Base-by-base conservation (phyloP, 257 asterid genomes). In the Forsythia suspensa region DNA sequence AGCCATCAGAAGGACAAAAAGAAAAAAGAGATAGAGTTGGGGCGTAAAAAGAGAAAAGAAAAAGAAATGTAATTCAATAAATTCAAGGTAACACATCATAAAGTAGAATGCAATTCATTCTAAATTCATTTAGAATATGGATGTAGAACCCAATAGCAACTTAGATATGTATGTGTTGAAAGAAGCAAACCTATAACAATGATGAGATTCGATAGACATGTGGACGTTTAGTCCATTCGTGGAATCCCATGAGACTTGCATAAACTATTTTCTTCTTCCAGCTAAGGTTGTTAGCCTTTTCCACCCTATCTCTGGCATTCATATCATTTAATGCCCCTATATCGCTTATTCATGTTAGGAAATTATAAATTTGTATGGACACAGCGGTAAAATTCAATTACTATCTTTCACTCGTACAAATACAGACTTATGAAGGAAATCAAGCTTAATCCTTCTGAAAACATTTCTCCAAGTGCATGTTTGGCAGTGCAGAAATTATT, bases 281-380 rank as follows among this genome's bases (percentile, higher is more conserved):
- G 16, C 42, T 65, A 36, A 16, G 37, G 21, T 57, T 11, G 44
- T 36, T 52, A 65, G 43, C 70, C 79, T 44, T 16, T 61, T 36
- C 21, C 4, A 55, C 48, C 71, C 73, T n/a, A 71, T 11, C 63
- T 5, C 12, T 4, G 52, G 18, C 21, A 51, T 63, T 29, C 42
- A 77, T 55, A 70, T 75, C 65, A 71, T 52, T 55, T 76, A 69
- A 65, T 57, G 46, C 51, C 61, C 29, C 57, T 16, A 55, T 57
- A 59, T 29, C 59, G 57, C 20, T 8, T 43, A 79, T 75, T 77
- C 41, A 61, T 34, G 38, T 12, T 6, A 77, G 34, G 34, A 29
- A n/a, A 75, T 63, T 21, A 10, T 38, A 15, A 69, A 34, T 46
- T 70, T 29, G 44, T 18, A 73, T 77, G 16, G 63, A 57, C 40